A percentile compares a stretch with the other conserved stretches of the same genome.
Evolutionary conservation across 805 yeast genomes (phyloP).

Genomic region (Ascoidea rubescens): DNA sequence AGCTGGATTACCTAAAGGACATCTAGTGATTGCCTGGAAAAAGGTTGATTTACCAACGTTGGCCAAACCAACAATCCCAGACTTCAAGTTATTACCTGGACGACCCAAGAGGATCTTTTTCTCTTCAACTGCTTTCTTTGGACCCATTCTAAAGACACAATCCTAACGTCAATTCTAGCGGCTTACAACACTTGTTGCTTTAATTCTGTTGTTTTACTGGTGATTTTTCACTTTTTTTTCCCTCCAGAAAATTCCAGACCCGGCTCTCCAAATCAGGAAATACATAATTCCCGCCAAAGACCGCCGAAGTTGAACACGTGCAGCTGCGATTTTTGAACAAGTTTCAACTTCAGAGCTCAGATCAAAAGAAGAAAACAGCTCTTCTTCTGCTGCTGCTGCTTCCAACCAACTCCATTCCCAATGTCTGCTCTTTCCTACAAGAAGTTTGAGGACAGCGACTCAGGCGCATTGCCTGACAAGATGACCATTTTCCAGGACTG

Average conservation of each 20-base stretch:
- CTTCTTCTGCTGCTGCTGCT: background rate
- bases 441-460: conserved; percentile 65
- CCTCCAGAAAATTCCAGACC: too few species aligned
- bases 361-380: background rate
- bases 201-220: background rate
- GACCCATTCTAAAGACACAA: conserved; percentile 45
- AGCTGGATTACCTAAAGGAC: conserved; percentile 91
- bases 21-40: conserved; percentile 91
- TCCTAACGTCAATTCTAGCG: background rate
- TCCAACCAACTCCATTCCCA: background rate
- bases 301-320: background rate
- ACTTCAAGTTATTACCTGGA: conserved; percentile 61
- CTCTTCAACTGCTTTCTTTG: conserved; percentile 58
- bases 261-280: too few species aligned
- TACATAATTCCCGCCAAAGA: background rate
- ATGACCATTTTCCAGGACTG: conserved; percentile 97
- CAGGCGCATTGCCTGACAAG: conserved; percentile 70
- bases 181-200: background rate
- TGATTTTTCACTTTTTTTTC: too few species aligned
- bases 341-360: background rate
- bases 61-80: conserved; percentile 94
- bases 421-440: conserved; percentile 83
- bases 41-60: conserved; percentile 93
- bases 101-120: conserved; percentile 71
- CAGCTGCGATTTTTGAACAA: background rate